Evolutionary conservation across 257 asterid species (phyloP).

Genomic region (Penstemon davidsonii): DNA sequence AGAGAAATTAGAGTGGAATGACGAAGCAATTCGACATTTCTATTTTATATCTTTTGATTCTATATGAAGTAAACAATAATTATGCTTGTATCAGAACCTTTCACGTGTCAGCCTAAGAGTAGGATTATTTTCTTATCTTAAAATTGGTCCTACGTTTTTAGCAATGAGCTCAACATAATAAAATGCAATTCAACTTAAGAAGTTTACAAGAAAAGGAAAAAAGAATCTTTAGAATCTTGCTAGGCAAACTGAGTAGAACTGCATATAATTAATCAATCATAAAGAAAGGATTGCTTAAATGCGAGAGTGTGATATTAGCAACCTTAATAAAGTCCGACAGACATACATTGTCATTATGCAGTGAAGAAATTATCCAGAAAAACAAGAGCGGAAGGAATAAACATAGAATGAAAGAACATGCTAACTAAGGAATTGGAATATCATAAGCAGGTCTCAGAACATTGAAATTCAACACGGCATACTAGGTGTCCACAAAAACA

Average conservation of each 20-base stretch:
- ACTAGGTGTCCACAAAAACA: neutral
- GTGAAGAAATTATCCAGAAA: neutral
- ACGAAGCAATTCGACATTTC: constrained; percentile 2
- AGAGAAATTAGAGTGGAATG: constrained; percentile 3
- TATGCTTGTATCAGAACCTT: neutral
- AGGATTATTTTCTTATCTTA: neutral
- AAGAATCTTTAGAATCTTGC: neutral
- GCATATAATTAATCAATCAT: constrained; percentile 7
- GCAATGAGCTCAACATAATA: neutral
- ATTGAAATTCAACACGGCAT: neutral
- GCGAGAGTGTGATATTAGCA: neutral
- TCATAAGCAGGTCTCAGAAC: neutral
- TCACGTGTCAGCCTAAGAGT: neutral
- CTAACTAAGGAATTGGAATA: neutral
- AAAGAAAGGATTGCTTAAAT: neutral
- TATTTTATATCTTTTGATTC: neutral
- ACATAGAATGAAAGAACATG: neutral
- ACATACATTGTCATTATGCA: neutral
- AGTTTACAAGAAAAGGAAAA: neutral
- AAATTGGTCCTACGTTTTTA: neutral
- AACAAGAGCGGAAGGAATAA: constrained; percentile 7
- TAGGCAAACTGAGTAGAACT: constrained; percentile 2
- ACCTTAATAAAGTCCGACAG: neutral
- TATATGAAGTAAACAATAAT: constrained; percentile 1
- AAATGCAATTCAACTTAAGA: neutral